Base-by-base conservation (phyloP, 176 grass and related monocot genomes). In the Raddia distichophylla region DNA sequence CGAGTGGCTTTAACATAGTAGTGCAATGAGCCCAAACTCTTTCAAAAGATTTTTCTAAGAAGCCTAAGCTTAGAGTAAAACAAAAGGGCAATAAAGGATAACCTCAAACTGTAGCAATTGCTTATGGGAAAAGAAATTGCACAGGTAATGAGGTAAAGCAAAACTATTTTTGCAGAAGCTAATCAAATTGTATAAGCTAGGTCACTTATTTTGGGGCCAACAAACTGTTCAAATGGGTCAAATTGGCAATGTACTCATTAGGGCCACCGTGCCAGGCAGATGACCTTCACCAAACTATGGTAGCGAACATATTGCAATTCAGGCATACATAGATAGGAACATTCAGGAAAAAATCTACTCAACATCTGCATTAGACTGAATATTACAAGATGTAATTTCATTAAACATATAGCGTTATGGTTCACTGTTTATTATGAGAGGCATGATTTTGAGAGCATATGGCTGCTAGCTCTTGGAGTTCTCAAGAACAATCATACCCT, bases 381-480 rank as follows among this genome's bases (percentile, higher is more conserved):
- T 52, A 46, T 61, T 87, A 69, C 64, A 43, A 60, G 8, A 35
- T 70, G 51, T 59, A 11, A 67, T 67, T 81, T 69, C 77, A 87
- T 51, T 18, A 60, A 69, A 56, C 14, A 47, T 3, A 40, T 52
- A 52, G 12, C 32, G 12, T 27, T 80, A n/a, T 5, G 5, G 46
- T 83, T 45, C 69, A 47, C 47, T 61, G 34, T 71, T 56, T 58
- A 60, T 18, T 20, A 47, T 33, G 42, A 43, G 27, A 20, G 60
- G 56, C 54, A 72, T 72, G 20, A 48, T 57, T 70, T 46, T 60
- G 9, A 22, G 7, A 18, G 42, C 34, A 27, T 71, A 58, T 57
- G 57, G 54, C 13, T 18, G 43, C 35, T 17, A 12, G 20, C 44
- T 71, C 5, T 69, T 71, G 47, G 65, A 3, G 63, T 66, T 51